These are phyloP conservation scores for Tricholomella constricta DNA, from an alignment of 768 basidiomycete genomes.

Conservation along the genomic window DNA sequence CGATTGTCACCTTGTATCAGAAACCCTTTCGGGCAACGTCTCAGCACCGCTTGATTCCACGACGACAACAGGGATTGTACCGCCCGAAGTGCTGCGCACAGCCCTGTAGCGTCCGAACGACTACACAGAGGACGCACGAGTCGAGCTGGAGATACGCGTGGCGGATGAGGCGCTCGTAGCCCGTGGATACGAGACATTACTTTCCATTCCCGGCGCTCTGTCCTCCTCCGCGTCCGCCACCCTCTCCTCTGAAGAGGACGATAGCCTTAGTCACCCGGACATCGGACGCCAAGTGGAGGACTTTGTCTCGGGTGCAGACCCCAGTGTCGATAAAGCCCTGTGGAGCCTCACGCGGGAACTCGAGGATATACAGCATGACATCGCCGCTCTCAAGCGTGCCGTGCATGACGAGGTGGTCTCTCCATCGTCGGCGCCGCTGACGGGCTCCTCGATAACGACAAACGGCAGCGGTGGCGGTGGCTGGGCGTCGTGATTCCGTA, in stretches of 20 bases:
- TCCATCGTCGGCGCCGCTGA: slow-evolving; percentile 13
- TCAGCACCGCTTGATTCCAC: slow-evolving; percentile 17
- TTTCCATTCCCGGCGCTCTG: slow-evolving; percentile 57
- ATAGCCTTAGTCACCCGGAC: slow-evolving; percentile 32
- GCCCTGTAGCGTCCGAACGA: slow-evolving; percentile 69
- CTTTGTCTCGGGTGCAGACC: slow-evolving; percentile 59
- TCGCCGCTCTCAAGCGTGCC: slow-evolving; percentile 64
- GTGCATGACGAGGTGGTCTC: slow-evolving; percentile 46
- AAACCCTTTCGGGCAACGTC: slow-evolving; percentile 50
- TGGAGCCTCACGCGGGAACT: slow-evolving; percentile 59
- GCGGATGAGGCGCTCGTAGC: slow-evolving; percentile 70
- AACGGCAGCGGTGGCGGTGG: slow-evolving; percentile 27
- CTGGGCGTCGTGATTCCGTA: slow-evolving; percentile 62
- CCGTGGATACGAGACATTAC: slow-evolving; percentile 69
- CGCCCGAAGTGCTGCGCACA: slow-evolving; percentile 42
- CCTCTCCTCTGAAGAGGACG: slow-evolving; percentile 13
- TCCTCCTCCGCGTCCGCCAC: slow-evolving; percentile 9
- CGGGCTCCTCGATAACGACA: slow-evolving; percentile 1
- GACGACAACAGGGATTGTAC: slow-evolving; percentile 15
- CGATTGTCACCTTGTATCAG: slow-evolving; percentile 62
- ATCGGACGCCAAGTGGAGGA: slow-evolving; percentile 52
- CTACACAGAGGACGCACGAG: slow-evolving; percentile 76
- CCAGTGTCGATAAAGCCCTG: slow-evolving; percentile 45
- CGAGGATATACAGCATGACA: slow-evolving; percentile 75
- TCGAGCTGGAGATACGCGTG: slow-evolving; percentile 79